phyloP scores from a whole-genome alignment of 495 filamentous ascomycete genomes.

The Echria macrotheca region DNA sequence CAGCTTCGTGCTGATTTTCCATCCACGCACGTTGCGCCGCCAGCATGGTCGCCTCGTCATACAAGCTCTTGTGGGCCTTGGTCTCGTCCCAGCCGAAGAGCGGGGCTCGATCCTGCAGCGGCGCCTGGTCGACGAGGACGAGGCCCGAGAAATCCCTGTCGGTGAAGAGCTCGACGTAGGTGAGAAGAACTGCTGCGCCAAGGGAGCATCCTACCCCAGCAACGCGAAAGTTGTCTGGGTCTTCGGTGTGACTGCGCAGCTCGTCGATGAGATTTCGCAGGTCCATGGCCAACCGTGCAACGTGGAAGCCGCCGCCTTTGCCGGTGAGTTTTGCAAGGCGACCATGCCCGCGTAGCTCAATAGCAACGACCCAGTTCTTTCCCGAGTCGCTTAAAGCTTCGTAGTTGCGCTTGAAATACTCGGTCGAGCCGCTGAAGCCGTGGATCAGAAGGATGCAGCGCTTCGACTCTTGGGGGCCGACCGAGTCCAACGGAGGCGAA shows the following conservation, averaged over 20 bases:
- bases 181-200: conserved; percentile 43
- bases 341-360: conserved; percentile 44
- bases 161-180: conserved; percentile 38
- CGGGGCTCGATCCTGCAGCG: conserved; percentile 36
- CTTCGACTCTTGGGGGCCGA: no score
- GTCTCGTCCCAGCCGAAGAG: conserved; percentile 26
- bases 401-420: conserved; percentile 39
- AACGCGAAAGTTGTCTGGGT: conserved; percentile 9
- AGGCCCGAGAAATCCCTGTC: conserved; percentile 26
- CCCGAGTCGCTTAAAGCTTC: conserved; percentile 14
- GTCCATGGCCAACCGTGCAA: conserved; percentile 40
- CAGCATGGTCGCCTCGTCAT: conserved; percentile 30
- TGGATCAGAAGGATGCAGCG: conserved; percentile 37
- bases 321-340: conserved; percentile 25
- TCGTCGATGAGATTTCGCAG: conserved; percentile 31
- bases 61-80: conserved; percentile 32
- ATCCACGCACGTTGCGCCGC: conserved; percentile 33
- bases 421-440: conserved; percentile 41
- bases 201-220: conserved; percentile 40
- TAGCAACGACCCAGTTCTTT: conserved; percentile 34
- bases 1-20: conserved; percentile 17
- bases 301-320: conserved; percentile 39
- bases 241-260: conserved; percentile 10
- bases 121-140: conserved; percentile 44
- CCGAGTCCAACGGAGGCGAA: no score